A percentile compares a stretch with the other conserved stretches of the same genome.
Conservation (phyloP, 2,329 filamentous ascomycete species). For the Stromatinia cepivora region DNA sequence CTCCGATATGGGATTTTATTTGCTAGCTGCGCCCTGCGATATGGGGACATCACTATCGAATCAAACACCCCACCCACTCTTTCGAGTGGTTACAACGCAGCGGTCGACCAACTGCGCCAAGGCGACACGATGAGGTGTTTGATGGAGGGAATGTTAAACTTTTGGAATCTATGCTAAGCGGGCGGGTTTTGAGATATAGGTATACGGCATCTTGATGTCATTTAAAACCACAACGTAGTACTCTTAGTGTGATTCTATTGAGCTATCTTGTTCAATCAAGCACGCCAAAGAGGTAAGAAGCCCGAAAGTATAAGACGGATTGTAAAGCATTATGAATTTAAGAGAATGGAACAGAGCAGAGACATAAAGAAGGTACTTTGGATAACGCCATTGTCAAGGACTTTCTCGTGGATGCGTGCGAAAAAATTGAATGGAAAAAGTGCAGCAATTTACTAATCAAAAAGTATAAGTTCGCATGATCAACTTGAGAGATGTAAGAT, state of each 20-base stretch:
- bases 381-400: background rate
- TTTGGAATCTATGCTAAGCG: background rate
- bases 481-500: background rate
- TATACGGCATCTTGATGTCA: background rate
- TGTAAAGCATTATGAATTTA: background rate
- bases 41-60: background rate
- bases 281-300: no score
- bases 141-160: background rate
- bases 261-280: background rate
- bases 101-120: background rate
- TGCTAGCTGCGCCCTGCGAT: no score
- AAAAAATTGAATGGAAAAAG: background rate
- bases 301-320: background rate
- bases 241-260: background rate
- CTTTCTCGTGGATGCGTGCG: background rate
- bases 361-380: background rate
- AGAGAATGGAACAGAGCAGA: background rate
- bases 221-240: background rate
- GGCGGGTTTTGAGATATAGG: background rate
- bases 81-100: background rate
- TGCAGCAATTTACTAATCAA: background rate
- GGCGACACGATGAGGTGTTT: background rate
- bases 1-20: background rate
- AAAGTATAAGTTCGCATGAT: background rate
- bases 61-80: background rate